Percentiles rank a stretch among this genome's conserved stretches.
Conservation (phyloP, 805 yeast genomes). For the Teunomyces atbi region DNA sequence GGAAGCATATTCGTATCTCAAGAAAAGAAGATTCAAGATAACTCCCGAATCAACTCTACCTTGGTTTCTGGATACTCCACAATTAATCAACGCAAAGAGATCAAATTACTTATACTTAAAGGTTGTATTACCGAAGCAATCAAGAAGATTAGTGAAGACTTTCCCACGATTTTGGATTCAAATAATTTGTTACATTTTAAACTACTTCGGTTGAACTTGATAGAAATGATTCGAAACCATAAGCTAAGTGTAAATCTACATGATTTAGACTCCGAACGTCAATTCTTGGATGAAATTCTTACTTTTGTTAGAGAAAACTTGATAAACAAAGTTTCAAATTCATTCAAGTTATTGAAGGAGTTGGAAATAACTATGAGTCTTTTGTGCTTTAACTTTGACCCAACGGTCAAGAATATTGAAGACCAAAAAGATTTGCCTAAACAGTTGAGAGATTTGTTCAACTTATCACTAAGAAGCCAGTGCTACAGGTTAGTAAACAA, state of each 20-base stretch:
- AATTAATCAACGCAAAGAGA: conserved; percentile 51
- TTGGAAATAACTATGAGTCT: conserved; percentile 84
- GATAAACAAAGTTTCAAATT: conserved; percentile 59
- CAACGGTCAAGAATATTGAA: conserved; percentile 25
- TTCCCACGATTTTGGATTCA: conserved; percentile 64
- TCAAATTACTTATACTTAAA: conserved; percentile 50
- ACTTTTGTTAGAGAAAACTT: conserved; percentile 61
- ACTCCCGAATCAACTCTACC: conserved; percentile 11
- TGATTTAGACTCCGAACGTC: conserved; percentile 31
- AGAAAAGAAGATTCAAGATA: background rate
- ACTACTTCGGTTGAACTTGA: conserved; percentile 66
- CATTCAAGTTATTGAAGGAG: conserved; percentile 60
- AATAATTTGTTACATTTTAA: conserved; percentile 69
- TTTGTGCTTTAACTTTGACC: conserved; percentile 50
- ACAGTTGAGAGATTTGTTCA: conserved; percentile 54
- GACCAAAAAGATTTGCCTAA: conserved; percentile 49
- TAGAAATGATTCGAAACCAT: conserved; percentile 74
- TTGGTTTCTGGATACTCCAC: conserved; percentile 44
- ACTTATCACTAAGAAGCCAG: conserved; percentile 57
- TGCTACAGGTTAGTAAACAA: conserved; percentile 72
- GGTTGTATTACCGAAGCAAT: conserved; percentile 66
- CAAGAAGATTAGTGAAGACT: conserved; percentile 51
- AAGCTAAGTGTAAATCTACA: conserved; percentile 14
- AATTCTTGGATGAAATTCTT: conserved; percentile 53
- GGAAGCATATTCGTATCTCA: background rate